Evolutionary conservation across 495 filamentous ascomycete species (phyloP).

Genomic region (Hamigera avellanea): DNA sequence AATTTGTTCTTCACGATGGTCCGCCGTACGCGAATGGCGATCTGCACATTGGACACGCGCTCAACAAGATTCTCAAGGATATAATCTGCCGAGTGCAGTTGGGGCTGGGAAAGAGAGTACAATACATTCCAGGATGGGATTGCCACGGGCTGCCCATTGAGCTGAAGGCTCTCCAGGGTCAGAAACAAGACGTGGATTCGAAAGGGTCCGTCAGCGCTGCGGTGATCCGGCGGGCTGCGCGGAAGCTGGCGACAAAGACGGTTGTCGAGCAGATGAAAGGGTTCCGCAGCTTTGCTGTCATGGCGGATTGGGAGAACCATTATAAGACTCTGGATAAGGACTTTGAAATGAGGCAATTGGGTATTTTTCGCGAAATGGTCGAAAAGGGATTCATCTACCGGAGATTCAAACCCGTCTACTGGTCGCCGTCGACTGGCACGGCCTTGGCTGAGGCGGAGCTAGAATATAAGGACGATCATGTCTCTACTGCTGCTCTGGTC

Average conservation of each 20-base stretch:
- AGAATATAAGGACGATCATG: slow-evolving; percentile 81
- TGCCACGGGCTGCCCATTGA: slow-evolving; percentile 98
- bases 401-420: slow-evolving; percentile 87
- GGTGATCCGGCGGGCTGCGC: slow-evolving; percentile 57
- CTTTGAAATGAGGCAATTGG: slow-evolving; percentile 80
- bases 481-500: slow-evolving; percentile 70
- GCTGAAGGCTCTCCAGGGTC: slow-evolving; percentile 75
- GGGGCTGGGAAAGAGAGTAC: slow-evolving; percentile 60
- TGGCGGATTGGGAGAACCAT: slow-evolving; percentile 86
- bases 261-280: slow-evolving; percentile 70
- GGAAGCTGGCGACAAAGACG: slow-evolving; percentile 60
- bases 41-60: slow-evolving; percentile 92
- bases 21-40: slow-evolving; percentile 93
- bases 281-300: slow-evolving; percentile 76
- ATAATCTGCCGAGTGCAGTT: slow-evolving; percentile 75
- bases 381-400: slow-evolving; percentile 77
- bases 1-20: slow-evolving; percentile 87
- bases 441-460: slow-evolving; percentile 93
- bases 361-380: slow-evolving; percentile 77
- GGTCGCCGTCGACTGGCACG: slow-evolving; percentile 83
- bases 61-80: slow-evolving; percentile 97
- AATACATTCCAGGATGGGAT: slow-evolving; percentile 96
- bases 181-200: slow-evolving; percentile 16
- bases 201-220: slow-evolving; percentile 17
- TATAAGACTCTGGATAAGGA: slow-evolving; percentile 87